A percentile compares a stretch with the other conserved stretches of the same genome.
Evolutionary conservation across 2,329 filamentous ascomycete species (phyloP).

Genomic region (Aurifilum marmelostoma): DNA sequence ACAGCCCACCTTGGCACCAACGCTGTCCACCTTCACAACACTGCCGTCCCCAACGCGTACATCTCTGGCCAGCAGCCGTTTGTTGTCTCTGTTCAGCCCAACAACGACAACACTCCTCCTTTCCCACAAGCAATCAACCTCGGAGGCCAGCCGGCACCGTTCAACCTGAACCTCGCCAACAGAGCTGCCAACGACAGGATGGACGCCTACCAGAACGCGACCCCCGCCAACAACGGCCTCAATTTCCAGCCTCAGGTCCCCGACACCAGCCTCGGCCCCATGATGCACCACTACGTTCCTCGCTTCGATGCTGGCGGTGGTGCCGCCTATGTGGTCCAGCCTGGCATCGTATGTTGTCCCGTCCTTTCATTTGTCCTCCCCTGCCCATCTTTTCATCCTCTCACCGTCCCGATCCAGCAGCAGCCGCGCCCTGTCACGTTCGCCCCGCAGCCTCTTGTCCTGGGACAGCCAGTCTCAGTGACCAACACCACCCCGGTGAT

Average conservation of each 20-base stretch:
- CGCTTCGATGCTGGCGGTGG: constrained; percentile 49
- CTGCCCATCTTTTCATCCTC: constrained; percentile 32
- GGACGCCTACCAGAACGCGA: constrained; percentile 47
- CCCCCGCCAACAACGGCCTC: constrained; percentile 47
- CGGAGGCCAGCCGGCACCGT: constrained; percentile 13
- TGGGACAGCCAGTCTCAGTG: constrained; percentile 23
- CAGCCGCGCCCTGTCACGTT: constrained; percentile 16
- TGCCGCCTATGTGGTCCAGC: constrained; percentile 12
- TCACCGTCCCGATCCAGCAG: constrained; percentile 31
- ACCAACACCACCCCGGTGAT: constrained; percentile 25
- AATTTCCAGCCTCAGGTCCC: constrained; percentile 64
- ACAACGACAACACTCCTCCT: background rate
- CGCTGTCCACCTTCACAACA: constrained; percentile 30
- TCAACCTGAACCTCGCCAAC: constrained; percentile 1
- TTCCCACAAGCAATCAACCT: background rate
- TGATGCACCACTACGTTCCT: constrained; percentile 59
- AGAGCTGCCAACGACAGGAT: background rate
- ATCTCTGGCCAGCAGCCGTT: constrained; percentile 15
- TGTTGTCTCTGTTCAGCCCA: constrained; percentile 9
- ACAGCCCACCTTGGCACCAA: constrained; percentile 27
- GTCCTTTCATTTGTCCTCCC: constrained; percentile 35
- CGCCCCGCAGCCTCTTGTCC: constrained; percentile 11
- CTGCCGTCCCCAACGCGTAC: background rate
- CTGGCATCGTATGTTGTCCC: constrained; percentile 28
- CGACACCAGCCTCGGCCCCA: constrained; percentile 59